A percentile compares a stretch with the other conserved stretches of the same genome.
Evolutionary conservation across 2,329 filamentous ascomycete genomes (phyloP).

Genomic region (Xylogone sp.): DNA sequence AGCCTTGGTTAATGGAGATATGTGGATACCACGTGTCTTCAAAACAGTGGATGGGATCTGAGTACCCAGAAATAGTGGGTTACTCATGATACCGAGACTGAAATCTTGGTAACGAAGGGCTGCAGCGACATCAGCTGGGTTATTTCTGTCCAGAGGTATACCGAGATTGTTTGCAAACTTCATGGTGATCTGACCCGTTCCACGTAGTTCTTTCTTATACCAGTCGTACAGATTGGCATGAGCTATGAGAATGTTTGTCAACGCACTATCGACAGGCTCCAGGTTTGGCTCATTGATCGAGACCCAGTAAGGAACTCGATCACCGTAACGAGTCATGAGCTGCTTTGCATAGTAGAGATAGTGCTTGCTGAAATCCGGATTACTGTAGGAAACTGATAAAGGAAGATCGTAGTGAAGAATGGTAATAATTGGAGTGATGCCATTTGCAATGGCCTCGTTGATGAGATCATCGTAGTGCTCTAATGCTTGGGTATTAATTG

Average conservation of each 20-base stretch:
- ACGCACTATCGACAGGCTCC: neutral
- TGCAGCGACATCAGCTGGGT: constrained; percentile 11
- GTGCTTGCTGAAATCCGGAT: no score
- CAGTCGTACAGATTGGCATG: constrained; percentile 45
- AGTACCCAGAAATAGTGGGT: constrained; percentile 7
- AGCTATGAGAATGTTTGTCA: constrained; percentile 11
- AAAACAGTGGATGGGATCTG: constrained; percentile 1
- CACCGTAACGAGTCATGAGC: constrained; percentile 31
- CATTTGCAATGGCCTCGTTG: neutral
- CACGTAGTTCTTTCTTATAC: constrained; percentile 47
- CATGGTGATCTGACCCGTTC: constrained; percentile 32
- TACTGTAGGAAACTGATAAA: no score
- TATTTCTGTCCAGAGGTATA: constrained; percentile 37
- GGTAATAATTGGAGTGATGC: neutral
- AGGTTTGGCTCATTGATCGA: constrained; percentile 34
- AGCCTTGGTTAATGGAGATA: neutral
- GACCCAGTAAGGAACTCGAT: constrained; percentile 35
- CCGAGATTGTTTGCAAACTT: constrained; percentile 40
- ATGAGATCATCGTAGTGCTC: constrained; percentile 11
- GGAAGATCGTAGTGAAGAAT: no score
- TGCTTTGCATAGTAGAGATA: constrained; percentile 30
- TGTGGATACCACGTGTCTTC: constrained; percentile 33
- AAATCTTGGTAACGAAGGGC: constrained; percentile 33
- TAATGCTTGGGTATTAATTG: constrained; percentile 9
- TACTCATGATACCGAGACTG: constrained; percentile 31